Conservation (phyloP, 2,329 filamentous ascomycete species). For the Nannizziopsis arthrosporioides region DNA sequence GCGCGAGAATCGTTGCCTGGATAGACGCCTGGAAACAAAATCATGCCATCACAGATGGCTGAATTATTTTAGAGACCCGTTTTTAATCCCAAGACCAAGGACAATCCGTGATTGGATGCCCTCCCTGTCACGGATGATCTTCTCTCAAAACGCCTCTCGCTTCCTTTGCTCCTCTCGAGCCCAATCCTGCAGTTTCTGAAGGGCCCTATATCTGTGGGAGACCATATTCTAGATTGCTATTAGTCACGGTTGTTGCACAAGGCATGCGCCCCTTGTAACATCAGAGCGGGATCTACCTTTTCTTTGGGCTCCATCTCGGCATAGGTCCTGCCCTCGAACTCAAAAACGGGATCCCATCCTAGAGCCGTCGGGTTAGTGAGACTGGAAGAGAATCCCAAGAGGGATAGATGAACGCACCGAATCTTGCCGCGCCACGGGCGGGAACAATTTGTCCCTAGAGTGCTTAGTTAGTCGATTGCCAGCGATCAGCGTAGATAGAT, state of each 20-base stretch:
- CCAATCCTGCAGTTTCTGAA: conserved; percentile 77
- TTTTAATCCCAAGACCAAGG: background rate
- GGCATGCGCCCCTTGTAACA: background rate
- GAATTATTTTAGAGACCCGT: background rate
- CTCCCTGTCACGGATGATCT: too few relatives aligned
- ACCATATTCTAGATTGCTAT: conserved; percentile 57
- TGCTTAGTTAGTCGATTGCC: too few relatives aligned
- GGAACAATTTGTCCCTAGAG: conserved; percentile 66
- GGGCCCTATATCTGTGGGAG: conserved; percentile 78
- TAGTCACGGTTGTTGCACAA: background rate
- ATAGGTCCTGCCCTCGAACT: conserved; percentile 82
- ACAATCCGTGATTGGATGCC: too few relatives aligned
- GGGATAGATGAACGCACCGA: conserved; percentile 50
- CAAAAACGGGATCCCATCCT: conserved; percentile 97
- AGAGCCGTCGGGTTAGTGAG: conserved; percentile 9
- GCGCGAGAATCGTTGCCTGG: conserved; percentile 75
- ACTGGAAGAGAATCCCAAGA: background rate
- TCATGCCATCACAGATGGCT: conserved; percentile 16
- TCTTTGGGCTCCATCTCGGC: conserved; percentile 90
- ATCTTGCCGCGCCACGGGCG: conserved; percentile 64
- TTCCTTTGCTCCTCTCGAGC: conserved; percentile 41
- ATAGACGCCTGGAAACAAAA: conserved; percentile 64
- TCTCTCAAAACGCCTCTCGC: conserved; percentile 5
- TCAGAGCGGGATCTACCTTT: conserved; percentile 52
- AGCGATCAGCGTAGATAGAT: background rate